Evolutionary conservation across 2,329 filamentous ascomycete species (phyloP).

Genomic region (Beauveria bassiana): DNA sequence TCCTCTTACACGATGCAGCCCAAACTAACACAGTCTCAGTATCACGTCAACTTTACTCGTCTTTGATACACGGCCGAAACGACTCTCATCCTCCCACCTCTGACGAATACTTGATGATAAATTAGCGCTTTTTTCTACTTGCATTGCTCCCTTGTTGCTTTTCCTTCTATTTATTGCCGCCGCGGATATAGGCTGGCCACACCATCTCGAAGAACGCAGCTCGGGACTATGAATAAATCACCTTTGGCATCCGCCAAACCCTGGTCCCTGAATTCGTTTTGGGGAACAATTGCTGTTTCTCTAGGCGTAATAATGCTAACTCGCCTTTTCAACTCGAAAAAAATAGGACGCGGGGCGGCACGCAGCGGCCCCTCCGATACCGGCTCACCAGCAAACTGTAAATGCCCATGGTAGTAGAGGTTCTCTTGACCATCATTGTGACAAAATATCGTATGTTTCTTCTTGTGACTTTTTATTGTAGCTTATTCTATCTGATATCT

Average conservation of each 20-base stretch:
- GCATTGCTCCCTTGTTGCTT: neutral
- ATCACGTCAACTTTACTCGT: slow-evolving; percentile 12
- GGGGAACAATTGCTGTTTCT: neutral
- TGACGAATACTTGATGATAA: slow-evolving; percentile 10
- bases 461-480: neutral
- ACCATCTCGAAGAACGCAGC: neutral
- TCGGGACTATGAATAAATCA: slow-evolving; percentile 10
- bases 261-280: neutral
- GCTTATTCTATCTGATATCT: neutral
- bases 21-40: slow-evolving; percentile 6
- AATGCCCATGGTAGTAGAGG: neutral
- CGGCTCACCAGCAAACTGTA: neutral
- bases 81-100: neutral
- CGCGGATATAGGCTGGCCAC: neutral
- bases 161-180: neutral
- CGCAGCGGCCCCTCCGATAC: neutral
- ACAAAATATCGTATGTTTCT: neutral
- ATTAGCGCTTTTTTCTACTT: slow-evolving; percentile 6
- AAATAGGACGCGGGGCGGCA: neutral
- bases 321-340: neutral
- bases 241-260: slow-evolving; percentile 7
- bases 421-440: neutral
- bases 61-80: slow-evolving; percentile 9
- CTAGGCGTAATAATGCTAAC: neutral
- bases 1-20: neutral